Base-by-base conservation (phyloP, 2,329 filamentous ascomycete species). In the Alternaria ethzedia region DNA sequence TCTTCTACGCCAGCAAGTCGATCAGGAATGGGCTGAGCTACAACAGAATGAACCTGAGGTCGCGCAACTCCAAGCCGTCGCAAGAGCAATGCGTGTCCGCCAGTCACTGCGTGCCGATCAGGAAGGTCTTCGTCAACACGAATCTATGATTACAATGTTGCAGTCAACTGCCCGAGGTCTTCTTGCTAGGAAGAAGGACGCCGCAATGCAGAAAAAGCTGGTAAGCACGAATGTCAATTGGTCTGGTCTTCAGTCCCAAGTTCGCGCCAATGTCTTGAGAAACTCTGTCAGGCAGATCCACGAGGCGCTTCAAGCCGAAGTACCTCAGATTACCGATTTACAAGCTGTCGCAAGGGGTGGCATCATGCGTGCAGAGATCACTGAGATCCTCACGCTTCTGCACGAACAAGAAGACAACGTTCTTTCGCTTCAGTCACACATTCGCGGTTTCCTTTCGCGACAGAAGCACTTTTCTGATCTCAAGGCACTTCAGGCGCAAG, bases 151-250 rank as follows among this genome's bases (percentile, higher is more conserved):
- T 64, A 83, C 83, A 55, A 80, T 83, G 57, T 79, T 94, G 62
- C 91, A 94, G 81, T 88, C 90, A 70, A 86, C 87, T 63, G 85
- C 87, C 36, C 86, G 91, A 79, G 91, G 77, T 25, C 69, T 70
- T 46, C 68, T 79, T 50, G 79, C 80, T 61, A 81, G 83, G 68
- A 77, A 75, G 36, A 75, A 74, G 32, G 80, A 83, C 43, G 75
- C 76, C 1, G 73, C 77, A n/a, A 67, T 83, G 43, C 75, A 79
- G 60, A 67, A 82, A 41, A 77, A 78, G 50, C 75, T 87, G 61
- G 78, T 78, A 69, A 78, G 78, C 61, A 80, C 79, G 20, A 74
- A 81, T 26, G 68, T 77, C 44, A 69, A 77, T 71, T 85, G 83
- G 78, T 76, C 74, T 49, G 64, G 72, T 57, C 74, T 87, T 59